phyloP scores from a whole-genome alignment of 2,329 filamentous ascomycete species.

The Thielaviopsis euricoi region DNA sequence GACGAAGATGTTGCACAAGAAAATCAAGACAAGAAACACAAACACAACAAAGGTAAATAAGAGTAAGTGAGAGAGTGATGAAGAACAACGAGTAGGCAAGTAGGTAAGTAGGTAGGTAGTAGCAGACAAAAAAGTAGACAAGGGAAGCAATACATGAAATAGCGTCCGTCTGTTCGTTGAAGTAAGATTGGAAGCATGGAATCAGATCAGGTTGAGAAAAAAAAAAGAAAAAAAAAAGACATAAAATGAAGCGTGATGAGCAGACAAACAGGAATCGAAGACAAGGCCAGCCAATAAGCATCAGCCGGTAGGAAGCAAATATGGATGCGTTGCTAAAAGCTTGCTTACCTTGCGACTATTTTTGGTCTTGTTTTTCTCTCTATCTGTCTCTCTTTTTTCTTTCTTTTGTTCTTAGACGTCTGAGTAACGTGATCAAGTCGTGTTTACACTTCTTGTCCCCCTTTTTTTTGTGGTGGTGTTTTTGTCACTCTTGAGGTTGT shows the following conservation, averaged over 20 bases:
- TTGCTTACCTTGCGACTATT: neutral
- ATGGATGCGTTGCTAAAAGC: neutral
- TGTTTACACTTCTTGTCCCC: neutral
- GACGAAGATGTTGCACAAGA: neutral
- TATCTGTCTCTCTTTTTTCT: no score
- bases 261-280: neutral
- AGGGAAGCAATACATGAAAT: neutral
- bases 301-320: neutral
- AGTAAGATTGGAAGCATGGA: neutral
- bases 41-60: neutral
- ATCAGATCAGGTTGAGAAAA: neutral
- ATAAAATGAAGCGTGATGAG: neutral
- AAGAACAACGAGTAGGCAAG: neutral
- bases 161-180: neutral
- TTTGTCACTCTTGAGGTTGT: neutral
- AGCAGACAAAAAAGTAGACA: neutral
- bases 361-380: neutral
- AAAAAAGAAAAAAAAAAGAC: neutral
- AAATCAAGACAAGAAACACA: neutral
- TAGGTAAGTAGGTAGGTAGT: neutral
- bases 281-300: neutral
- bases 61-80: neutral
- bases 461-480: neutral
- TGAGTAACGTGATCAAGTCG: neutral
- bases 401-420: no score